Conservation (phyloP, 2,329 filamentous ascomycete genomes). For the Dothistroma septosporum region DNA sequence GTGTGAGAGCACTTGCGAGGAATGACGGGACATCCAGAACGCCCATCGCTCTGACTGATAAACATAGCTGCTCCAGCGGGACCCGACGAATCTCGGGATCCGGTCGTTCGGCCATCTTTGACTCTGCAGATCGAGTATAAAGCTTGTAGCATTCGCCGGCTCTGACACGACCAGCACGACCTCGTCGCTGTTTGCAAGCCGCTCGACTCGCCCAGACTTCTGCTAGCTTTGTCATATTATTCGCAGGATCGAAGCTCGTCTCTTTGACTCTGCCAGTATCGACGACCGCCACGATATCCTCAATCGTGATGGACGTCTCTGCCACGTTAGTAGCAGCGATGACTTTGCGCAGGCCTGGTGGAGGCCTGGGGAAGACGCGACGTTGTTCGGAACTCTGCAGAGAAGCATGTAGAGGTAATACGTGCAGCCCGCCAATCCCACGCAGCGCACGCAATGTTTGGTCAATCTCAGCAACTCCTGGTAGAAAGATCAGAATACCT, state of each 20-base stretch:
- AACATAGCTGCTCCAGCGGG: constrained; percentile 86
- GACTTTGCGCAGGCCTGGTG: constrained; percentile 79
- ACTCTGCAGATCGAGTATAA: constrained; percentile 80
- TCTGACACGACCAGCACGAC: constrained; percentile 87
- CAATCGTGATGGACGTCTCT: constrained; percentile 97
- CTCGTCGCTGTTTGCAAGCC: constrained; percentile 89
- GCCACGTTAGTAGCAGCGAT: constrained; percentile 95
- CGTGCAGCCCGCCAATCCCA: constrained; percentile 63
- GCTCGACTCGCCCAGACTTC: constrained; percentile 94
- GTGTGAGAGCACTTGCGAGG: constrained; percentile 80
- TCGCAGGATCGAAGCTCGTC: constrained; percentile 85
- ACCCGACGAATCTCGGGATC: constrained; percentile 93
- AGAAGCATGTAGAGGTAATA: constrained; percentile 86
- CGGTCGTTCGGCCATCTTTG: constrained; percentile 78
- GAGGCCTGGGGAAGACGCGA: constrained; percentile 73
- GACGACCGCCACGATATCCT: constrained; percentile 93
- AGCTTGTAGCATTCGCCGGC: constrained; percentile 93
- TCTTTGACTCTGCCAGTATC: constrained; percentile 95
- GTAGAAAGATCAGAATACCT: constrained; percentile 91
- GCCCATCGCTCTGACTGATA: constrained; percentile 94
- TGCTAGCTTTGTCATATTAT: constrained; percentile 89
- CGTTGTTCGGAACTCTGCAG: constrained; percentile 84
- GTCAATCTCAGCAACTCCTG: constrained; percentile 87
- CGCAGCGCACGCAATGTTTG: constrained; percentile 67
- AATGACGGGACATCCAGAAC: constrained; percentile 77